These are phyloP conservation scores for Penicillium tannophilum DNA, from an alignment of 495 filamentous ascomycete genomes.

Conservation along the genomic window DNA sequence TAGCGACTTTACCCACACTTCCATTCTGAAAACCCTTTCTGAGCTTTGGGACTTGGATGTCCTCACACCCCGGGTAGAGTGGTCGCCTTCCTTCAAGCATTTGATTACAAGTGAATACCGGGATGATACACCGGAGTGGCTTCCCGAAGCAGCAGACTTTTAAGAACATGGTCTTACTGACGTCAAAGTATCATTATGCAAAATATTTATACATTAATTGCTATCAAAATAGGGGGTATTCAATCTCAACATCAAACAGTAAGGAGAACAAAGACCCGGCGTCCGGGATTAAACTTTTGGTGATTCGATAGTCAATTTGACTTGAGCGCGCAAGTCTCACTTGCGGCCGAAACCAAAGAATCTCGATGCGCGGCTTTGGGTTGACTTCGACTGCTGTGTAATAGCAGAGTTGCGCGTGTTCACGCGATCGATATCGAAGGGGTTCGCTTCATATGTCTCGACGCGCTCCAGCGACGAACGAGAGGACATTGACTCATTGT, in stretches of 20 bases:
- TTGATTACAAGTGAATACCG: slow-evolving; percentile 36
- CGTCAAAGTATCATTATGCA: slow-evolving; percentile 2
- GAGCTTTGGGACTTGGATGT: slow-evolving; percentile 47
- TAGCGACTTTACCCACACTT: slow-evolving; percentile 48
- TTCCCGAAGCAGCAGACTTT: slow-evolving; percentile 32
- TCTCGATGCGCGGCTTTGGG: slow-evolving; percentile 2
- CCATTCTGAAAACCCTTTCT: slow-evolving; percentile 44
- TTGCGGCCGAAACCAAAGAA: slow-evolving; percentile 14
- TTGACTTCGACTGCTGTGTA: slow-evolving; percentile 23
- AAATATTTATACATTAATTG: slow-evolving; percentile 5
- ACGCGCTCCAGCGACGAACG: slow-evolving; percentile 12
- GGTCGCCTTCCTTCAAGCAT: slow-evolving; percentile 44
- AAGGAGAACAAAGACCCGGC: not conserved
- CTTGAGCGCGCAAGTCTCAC: not conserved
- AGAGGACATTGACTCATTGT: slow-evolving; percentile 7
- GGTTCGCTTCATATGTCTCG: slow-evolving; percentile 27
- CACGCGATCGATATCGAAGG: slow-evolving; percentile 34
- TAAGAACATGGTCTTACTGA: slow-evolving; percentile 1
- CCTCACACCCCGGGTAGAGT: slow-evolving; percentile 45
- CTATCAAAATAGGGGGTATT: slow-evolving; percentile 7
- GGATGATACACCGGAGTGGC: slow-evolving; percentile 29
- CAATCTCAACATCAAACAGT: not conserved
- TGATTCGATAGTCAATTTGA: not conserved
- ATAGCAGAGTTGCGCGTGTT: slow-evolving; percentile 33
- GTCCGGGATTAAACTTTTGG: not conserved